phyloP scores from a whole-genome alignment of 768 basidiomycete genomes.

The Suillus alpinus region DNA sequence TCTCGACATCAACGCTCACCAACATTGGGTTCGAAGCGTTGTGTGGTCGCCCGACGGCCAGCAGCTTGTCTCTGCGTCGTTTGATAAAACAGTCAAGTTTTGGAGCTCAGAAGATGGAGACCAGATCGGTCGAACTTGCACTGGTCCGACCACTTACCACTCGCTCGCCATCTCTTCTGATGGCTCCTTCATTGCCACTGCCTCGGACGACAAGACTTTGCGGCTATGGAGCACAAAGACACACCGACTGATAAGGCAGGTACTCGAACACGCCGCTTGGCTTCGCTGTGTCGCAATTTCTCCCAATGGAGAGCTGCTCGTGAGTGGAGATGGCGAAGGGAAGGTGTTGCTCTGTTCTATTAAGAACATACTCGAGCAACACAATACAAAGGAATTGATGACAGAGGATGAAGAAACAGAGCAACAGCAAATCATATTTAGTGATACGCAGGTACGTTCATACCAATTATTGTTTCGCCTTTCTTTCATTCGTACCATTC shows the following conservation, averaged over 20 bases:
- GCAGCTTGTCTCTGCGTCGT: slow-evolving; percentile 12
- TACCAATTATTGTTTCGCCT: too few species aligned
- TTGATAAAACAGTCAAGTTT: slow-evolving; percentile 22
- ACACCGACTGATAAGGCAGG: slow-evolving; percentile 14
- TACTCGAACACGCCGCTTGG: slow-evolving; percentile 24
- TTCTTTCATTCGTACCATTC: not conserved
- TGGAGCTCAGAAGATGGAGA: slow-evolving; percentile 28
- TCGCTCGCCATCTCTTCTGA: slow-evolving; percentile 32
- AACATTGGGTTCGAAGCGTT: slow-evolving; percentile 25
- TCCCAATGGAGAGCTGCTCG: slow-evolving; percentile 24
- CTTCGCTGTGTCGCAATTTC: slow-evolving; percentile 31
- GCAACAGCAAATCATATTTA: not conserved
- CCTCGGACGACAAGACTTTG: slow-evolving; percentile 27
- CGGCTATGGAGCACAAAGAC: slow-evolving; percentile 30
- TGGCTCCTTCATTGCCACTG: slow-evolving; percentile 29
- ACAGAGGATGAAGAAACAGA: not conserved
- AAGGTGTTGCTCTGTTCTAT: not conserved
- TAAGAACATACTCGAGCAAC: not conserved
- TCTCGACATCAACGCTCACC: not conserved
- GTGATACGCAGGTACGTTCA: not conserved
- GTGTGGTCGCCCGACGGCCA: slow-evolving; percentile 22
- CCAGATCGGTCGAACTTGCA: slow-evolving; percentile 30
- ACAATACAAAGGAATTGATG: not conserved
- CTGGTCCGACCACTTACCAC: slow-evolving; percentile 21
- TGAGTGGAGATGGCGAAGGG: slow-evolving; percentile 26